Evolutionary conservation across 768 basidiomycete genomes (phyloP).

Genomic region (Psilocybe sp.): DNA sequence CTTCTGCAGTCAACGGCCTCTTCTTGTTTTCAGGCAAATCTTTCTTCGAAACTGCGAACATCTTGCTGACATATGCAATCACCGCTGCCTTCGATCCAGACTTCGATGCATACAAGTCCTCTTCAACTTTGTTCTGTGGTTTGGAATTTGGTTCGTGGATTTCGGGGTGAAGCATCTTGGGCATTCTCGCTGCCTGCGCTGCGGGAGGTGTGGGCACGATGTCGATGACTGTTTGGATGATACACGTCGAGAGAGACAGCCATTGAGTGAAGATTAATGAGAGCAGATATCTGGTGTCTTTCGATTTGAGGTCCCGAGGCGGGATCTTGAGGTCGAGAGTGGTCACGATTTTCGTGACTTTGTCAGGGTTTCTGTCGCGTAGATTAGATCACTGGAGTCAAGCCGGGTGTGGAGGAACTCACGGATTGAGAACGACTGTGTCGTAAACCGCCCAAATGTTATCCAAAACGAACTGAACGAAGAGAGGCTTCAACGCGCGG

Average conservation of each 20-base stretch:
- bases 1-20: conserved; percentile 73
- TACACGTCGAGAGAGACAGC: conserved; percentile 90
- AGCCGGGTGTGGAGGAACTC: conserved; percentile 31
- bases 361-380: conserved; percentile 75
- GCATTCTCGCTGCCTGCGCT: conserved; percentile 82
- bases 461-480: conserved; percentile 96
- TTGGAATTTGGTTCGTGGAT: conserved; percentile 53
- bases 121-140: conserved; percentile 81
- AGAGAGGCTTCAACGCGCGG: conserved; percentile 86
- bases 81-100: conserved; percentile 54
- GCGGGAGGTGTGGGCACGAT: conserved; percentile 84
- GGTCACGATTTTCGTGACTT: conserved; percentile 82
- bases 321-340: conserved; percentile 80
- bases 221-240: conserved; percentile 91
- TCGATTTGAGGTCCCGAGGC: conserved; percentile 87
- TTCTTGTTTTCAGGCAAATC: conserved; percentile 88
- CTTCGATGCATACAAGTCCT: conserved; percentile 74
- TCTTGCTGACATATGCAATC: conserved; percentile 93
- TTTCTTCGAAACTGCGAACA: conserved; percentile 85
- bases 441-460: conserved; percentile 98
- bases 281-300: conserved; percentile 82
- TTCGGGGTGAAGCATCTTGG: conserved; percentile 89
- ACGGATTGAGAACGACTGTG: conserved; percentile 87
- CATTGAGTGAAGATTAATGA: conserved; percentile 91
- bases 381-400: conserved; percentile 12